Base-by-base conservation (phyloP, 1,284 basidiomycete genomes). In the Phellopilus nigrolimitatus region DNA sequence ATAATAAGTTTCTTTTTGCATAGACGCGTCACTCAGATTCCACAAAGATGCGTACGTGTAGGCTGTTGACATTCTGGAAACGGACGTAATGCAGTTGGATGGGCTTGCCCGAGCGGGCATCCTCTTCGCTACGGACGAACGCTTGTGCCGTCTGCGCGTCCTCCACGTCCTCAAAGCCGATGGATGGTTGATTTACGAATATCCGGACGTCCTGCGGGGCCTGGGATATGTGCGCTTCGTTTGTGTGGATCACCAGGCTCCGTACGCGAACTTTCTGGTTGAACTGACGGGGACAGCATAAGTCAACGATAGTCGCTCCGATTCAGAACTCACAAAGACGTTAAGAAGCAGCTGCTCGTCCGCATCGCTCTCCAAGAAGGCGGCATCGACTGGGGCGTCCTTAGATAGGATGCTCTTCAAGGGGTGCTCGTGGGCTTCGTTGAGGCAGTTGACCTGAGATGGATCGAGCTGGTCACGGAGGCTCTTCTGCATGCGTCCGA, bases 301-400 rank as follows among this genome's bases (percentile, higher is more conserved):
- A 21, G 3, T 27, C n/a, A 27, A 33, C 40, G 13, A 46, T 15
- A 53, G 21, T 27, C 33, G 13, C 22, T 47, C n/a, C 25, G 33
- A 28, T 22, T 21, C 7, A 21, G 38, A 31, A 73, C 80, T 61
- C 62, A 87, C 87, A 19, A 77, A 74, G 49, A 91, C 74, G 56
- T 74, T 84, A 49, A 91, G 61, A 24, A 91, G 71, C 13, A 90
- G 70, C 61, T 93, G 83, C 61, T 89, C 88, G 62, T 93, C 91
- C 1, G 78, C 81, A 62, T 92, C 89, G 61, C 85, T 89, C 58
- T 84, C 75, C 54, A 93, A 73, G 64, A 80, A 88, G 30, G 66
- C 67, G 19, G 54, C 47, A 15, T 66, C 59, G 1, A 68, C 72
- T 67, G 87, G 78, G 61, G 65, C 71, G 9, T 67, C 66, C 61